A percentile compares a stretch with the other conserved stretches of the same genome.
These are phyloP conservation scores for Ogataea zsoltii DNA, from an alignment of 805 yeast genomes.

Conservation along the genomic window DNA sequence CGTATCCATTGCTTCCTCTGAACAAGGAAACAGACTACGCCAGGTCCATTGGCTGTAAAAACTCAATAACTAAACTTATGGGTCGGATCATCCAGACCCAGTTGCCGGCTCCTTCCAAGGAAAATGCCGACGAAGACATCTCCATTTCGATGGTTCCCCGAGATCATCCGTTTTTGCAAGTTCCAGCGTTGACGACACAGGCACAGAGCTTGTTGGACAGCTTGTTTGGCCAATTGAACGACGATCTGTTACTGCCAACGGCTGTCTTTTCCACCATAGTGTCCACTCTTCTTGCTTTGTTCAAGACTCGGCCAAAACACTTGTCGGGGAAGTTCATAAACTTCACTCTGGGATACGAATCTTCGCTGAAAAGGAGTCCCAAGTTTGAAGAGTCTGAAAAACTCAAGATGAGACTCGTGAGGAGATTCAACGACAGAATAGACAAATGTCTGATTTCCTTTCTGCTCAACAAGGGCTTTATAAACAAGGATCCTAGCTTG, in stretches of 20 bases:
- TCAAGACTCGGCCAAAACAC: conserved; percentile 65
- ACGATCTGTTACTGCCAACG: conserved; percentile 54
- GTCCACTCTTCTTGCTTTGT: conserved; percentile 60
- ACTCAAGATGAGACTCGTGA: conserved; percentile 32
- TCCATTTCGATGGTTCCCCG: conserved; percentile 52
- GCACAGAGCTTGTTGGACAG: conserved; percentile 68
- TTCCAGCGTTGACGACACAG: conserved; percentile 59
- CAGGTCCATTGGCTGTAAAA: conserved; percentile 57
- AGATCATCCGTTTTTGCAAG: conserved; percentile 65
- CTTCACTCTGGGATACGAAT: conserved; percentile 60
- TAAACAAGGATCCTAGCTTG: conserved; percentile 32
- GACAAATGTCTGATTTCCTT: conserved; percentile 36
- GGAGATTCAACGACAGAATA: conserved; percentile 38
- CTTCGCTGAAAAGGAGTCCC: conserved; percentile 55
- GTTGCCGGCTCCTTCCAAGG: conserved; percentile 31
- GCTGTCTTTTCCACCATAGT: conserved; percentile 67
- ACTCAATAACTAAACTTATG: conserved; percentile 74
- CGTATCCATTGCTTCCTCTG: conserved; percentile 52
- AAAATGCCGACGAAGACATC: conserved; percentile 33
- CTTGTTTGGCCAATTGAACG: conserved; percentile 55
- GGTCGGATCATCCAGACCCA: conserved; percentile 59
- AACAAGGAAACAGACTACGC: conserved; percentile 51
- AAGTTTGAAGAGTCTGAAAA: conserved; percentile 39
- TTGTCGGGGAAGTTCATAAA: conserved; percentile 54
- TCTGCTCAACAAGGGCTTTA: conserved; percentile 34